Evolutionary conservation across 2,329 filamentous ascomycete species (phyloP).

Genomic region (Pyrenochaeta sp.): DNA sequence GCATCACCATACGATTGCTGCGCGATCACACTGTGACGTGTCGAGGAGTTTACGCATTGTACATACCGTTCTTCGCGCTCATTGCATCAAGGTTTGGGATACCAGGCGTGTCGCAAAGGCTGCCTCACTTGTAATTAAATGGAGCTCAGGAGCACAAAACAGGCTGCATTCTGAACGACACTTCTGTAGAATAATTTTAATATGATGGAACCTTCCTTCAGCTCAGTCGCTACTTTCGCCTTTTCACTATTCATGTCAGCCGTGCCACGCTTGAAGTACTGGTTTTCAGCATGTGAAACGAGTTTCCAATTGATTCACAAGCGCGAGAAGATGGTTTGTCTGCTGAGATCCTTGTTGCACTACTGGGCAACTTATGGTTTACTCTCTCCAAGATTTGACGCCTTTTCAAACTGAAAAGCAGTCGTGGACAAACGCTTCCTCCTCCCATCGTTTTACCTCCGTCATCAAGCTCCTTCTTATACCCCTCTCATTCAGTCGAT

Average conservation of each 20-base stretch:
- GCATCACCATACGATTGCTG: neutral
- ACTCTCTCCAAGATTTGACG: neutral
- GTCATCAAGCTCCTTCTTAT: neutral
- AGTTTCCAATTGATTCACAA: no score
- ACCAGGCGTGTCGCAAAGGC: neutral
- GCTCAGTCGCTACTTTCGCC: neutral
- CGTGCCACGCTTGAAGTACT: no score
- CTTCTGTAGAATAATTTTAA: neutral
- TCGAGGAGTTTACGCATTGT: neutral
- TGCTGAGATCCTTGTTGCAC: neutral
- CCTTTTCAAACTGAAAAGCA: neutral
- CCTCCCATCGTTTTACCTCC: neutral
- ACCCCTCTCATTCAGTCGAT: neutral
- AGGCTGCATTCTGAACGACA: neutral
- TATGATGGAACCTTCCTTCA: neutral
- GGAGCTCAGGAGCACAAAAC: neutral
- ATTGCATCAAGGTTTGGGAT: neutral
- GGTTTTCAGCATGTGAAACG: no score
- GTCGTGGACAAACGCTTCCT: neutral
- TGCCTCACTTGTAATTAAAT: neutral
- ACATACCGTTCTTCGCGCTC: neutral
- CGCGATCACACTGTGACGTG: neutral
- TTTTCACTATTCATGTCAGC: neutral
- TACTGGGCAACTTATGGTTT: neutral
- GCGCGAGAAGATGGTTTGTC: no score